phyloP scores from a whole-genome alignment of 1,139 yeast genomes.

The Scheffersomyces segobiensis region DNA sequence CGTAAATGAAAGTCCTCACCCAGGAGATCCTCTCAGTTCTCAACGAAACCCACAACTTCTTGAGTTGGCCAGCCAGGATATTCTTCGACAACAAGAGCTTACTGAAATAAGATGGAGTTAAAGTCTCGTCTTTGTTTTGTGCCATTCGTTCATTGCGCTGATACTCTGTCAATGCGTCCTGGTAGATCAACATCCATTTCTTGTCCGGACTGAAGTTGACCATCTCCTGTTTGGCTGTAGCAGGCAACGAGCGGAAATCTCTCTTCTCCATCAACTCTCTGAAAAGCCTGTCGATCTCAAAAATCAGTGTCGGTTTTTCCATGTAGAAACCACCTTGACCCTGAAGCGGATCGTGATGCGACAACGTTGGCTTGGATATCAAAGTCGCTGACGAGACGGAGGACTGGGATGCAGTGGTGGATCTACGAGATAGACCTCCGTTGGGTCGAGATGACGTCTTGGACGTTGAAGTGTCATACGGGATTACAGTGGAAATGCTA shows the following conservation, averaged over 20 bases:
- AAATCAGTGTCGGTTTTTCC: conserved; percentile 59
- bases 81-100: conserved; percentile 69
- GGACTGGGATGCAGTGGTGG: conserved; percentile 1
- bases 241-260: conserved; percentile 78
- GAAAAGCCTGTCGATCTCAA: conserved; percentile 66
- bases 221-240: conserved; percentile 77
- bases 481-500: conserved; percentile 27
- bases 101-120: conserved; percentile 77
- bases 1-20: conserved; percentile 76
- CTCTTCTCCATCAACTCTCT: conserved; percentile 76
- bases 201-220: conserved; percentile 71
- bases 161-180: conserved; percentile 77
- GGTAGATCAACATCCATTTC: conserved; percentile 90
- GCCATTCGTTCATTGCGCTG: conserved; percentile 49
- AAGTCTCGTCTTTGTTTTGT: conserved; percentile 35
- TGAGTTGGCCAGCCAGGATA: conserved; percentile 70
- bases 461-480: conserved; percentile 31
- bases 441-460: conserved; percentile 1
- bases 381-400: conserved; percentile 13
- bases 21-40: conserved; percentile 91
- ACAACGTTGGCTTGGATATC: conserved; percentile 33
- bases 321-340: conserved; percentile 26
- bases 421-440: not conserved
- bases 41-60: conserved; percentile 84
- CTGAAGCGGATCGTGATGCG: conserved; percentile 16